These are phyloP conservation scores for Millerozyma miso DNA, from an alignment of 805 yeast genomes.

Conservation along the genomic window DNA sequence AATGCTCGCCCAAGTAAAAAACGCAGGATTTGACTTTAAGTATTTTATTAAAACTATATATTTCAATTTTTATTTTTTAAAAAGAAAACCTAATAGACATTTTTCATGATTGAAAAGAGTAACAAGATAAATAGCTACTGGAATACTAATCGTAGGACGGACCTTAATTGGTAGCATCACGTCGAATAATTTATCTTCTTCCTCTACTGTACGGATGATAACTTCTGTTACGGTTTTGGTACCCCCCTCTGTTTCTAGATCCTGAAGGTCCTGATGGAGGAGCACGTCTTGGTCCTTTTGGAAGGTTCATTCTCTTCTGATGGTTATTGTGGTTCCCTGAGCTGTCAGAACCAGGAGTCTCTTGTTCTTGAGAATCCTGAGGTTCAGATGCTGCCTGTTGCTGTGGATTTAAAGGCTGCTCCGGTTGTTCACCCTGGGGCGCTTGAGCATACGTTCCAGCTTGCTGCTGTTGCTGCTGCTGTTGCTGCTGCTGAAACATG, in stretches of 20 bases:
- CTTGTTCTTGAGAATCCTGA: constrained; percentile 8
- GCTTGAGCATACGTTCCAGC: constrained; percentile 18
- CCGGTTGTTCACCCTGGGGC: constrained; percentile 24
- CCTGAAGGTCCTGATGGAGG: constrained; percentile 36
- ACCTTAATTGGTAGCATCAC: too few species aligned
- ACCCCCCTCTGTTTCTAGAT: constrained; percentile 29
- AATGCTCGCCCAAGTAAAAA: constrained; percentile 67
- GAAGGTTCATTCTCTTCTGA: constrained; percentile 34
- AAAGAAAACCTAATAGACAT: not conserved
- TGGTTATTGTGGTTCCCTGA: constrained; percentile 16
- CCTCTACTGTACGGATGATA: constrained; percentile 46
- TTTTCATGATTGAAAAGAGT: not conserved
- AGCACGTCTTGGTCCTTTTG: constrained; percentile 49
- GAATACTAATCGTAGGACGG: too few species aligned
- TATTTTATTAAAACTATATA: not conserved
- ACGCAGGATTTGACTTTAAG: constrained; percentile 12
- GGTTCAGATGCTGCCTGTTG: constrained; percentile 19
- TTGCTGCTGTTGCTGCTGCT: constrained; percentile 26
- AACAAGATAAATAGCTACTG: not conserved
- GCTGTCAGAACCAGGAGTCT: constrained; percentile 11
- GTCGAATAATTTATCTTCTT: constrained; percentile 16
- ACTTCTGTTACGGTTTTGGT: constrained; percentile 29
- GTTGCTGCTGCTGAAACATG: constrained; percentile 53
- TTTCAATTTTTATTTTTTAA: not conserved
- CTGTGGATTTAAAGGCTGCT: constrained; percentile 42